Evolutionary conservation across 164 flowering plant species (phyloP), one percentile per base, ranked within the genome.

Genomic region (Santalum album): DNA sequence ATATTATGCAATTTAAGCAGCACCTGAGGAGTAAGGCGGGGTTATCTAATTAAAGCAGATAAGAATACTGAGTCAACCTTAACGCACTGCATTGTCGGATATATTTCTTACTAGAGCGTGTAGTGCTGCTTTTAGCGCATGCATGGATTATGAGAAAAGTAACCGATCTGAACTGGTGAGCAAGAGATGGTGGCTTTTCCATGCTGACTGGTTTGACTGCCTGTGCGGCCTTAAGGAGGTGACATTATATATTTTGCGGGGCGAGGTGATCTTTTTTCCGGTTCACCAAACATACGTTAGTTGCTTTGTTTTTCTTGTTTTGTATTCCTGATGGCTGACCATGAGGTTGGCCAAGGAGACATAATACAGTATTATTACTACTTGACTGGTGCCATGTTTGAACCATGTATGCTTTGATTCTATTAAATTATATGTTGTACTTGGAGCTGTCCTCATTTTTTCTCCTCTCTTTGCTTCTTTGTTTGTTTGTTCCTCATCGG

Each of bases 1-100:
- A 83, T 45, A 90, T 90, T 52, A 84, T 90, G 90, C 88, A 77
- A 49, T 90, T 90, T 65, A 86, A 90, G 80, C 49, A 46, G 61
- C 97, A 90, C 49, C 70, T 90, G 58, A 86, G 62, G 76, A 61
- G 35, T 24, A 86, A 75, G 72, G 73, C 97, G 17, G 95, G 91
- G 2, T 55, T 89, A 34, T 64, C 56, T 27, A 83, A 75, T 38
- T 38, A 38, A 14, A 36, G 17, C n/a, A n/a, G n/a, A n/a, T n/a
- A n/a, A n/a, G n/a, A n/a, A n/a, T n/a, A n/a, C n/a, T n/a, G n/a
- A n/a, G n/a, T n/a, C n/a, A n/a, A n/a, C n/a, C n/a, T n/a, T n/a
- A n/a, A n/a, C n/a, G n/a, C n/a, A n/a, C n/a, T n/a, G 42, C 42
- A 11, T 38, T 12, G 16, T 2, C 14, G 42, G 42, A 9, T 0